Base-by-base conservation (phyloP, 2,329 filamentous ascomycete genomes). In the Hymenotorrendiella dingleyae region DNA sequence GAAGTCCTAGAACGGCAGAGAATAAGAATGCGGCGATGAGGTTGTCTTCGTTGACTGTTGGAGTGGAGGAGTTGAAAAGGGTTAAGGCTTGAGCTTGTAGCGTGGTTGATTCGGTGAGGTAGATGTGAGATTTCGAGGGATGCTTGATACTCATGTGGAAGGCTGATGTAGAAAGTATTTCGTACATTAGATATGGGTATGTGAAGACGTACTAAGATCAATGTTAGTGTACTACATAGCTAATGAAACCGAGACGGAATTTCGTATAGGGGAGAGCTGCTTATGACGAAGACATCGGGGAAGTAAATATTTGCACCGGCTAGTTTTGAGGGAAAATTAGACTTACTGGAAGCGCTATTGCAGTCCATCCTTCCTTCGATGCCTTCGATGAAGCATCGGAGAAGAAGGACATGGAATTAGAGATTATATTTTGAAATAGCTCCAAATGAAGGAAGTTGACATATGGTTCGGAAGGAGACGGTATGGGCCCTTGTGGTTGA, bases 361-460 rank as follows among this genome's bases (percentile, higher is more conserved):
- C 27, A 19, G 33, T 6, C 27, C 28, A 40, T 24, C 12, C 2
- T 17, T 39, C 40, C 14, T 27, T 29, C 9, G 34, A 14, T 19
- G 21, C 28, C 14, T 21, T 17, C 4, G 28, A n/a, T 23, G 21
- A 12, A 20, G 29, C 19, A 24, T 34, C 23, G 7, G 12, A 10
- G 14, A 35, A 27, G 11, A 43, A 43, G n/a, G 23, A 12, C 27
- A 10, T 16, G 9, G 37, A 10, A n/a, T 39, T 16, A 6, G 20
- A 32, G 9, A 22, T 24, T 1, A 66, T 64, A 12, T 58, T 59
- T 27, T 68, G 63, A 40, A 64, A 61, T 12, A 70, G 48, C 40
- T 69, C 68, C 4, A 70, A 53, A 32, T 63, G 65, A 4, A 59
- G 46, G 5, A 63, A 19, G 27, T 54, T 56, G 27, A 55, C 49